phyloP scores from a whole-genome alignment of 2,329 filamentous ascomycete genomes.

The Fusarium beomiforme region DNA sequence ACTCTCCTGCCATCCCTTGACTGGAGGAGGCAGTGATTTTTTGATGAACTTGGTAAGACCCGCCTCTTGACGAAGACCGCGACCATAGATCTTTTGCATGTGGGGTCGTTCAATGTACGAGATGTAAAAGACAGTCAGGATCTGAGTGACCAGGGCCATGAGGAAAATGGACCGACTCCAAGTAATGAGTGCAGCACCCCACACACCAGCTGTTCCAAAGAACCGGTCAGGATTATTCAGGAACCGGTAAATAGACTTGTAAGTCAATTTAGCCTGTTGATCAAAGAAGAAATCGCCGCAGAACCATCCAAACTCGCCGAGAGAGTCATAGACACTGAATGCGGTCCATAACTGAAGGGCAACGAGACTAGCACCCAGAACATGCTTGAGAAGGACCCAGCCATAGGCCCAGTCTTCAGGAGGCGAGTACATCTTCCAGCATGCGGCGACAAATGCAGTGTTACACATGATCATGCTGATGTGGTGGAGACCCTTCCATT shows the following conservation, averaged over 20 bases:
- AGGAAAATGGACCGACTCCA: slow-evolving; percentile 88
- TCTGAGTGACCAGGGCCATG: slow-evolving; percentile 85
- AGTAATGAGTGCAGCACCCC: slow-evolving; percentile 93
- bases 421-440: slow-evolving; percentile 96
- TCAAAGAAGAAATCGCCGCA: slow-evolving; percentile 99
- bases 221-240: slow-evolving; percentile 97
- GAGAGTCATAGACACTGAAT: slow-evolving; percentile 90
- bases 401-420: slow-evolving; percentile 88
- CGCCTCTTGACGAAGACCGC: slow-evolving; percentile 83
- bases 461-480: slow-evolving; percentile 92
- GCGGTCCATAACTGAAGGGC: slow-evolving; percentile 93
- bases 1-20: slow-evolving; percentile 85
- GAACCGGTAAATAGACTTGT: slow-evolving; percentile 97
- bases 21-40: slow-evolving; percentile 82
- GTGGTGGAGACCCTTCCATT: slow-evolving; percentile 97
- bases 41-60: slow-evolving; percentile 93
- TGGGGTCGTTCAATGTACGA: slow-evolving; percentile 95
- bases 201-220: slow-evolving; percentile 92
- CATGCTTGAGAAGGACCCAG: slow-evolving; percentile 86
- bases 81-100: slow-evolving; percentile 97
- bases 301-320: slow-evolving; percentile 99
- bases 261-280: slow-evolving; percentile 86
- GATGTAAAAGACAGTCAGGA: slow-evolving; percentile 86
- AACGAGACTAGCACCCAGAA: slow-evolving; percentile 82
- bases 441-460: slow-evolving; percentile 85